phyloP scores from a whole-genome alignment of 352 stramenopile genomes.

The Globisporangium uncinulatum region DNA sequence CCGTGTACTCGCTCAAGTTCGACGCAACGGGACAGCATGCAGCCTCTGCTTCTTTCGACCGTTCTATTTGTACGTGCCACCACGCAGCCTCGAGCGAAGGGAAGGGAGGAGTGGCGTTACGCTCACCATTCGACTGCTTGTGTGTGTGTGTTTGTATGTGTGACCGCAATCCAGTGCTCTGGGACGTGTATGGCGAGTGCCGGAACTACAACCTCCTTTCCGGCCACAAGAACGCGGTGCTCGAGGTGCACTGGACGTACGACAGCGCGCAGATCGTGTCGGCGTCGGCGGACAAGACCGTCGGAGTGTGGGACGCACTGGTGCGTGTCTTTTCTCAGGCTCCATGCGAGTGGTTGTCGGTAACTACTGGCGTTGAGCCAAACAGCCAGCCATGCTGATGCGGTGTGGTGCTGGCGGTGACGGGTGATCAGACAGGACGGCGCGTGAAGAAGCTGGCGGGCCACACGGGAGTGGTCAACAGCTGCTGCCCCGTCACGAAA shows the following conservation, averaged over 20 bases:
- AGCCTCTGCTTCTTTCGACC: conserved; percentile 69
- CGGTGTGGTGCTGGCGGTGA: no score
- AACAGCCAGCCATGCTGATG: background rate
- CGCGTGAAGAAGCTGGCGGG: conserved; percentile 83
- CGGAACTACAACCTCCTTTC: conserved; percentile 91
- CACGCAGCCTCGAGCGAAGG: no score
- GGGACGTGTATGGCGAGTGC: conserved; percentile 88
- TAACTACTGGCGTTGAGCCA: no score
- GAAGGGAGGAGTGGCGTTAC: no score
- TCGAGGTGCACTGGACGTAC: conserved; percentile 91
- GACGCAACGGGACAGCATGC: conserved; percentile 63
- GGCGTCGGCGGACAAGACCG: conserved; percentile 90
- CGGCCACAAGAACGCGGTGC: conserved; percentile 95
- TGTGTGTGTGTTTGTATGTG: background rate
- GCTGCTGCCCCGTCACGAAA: conserved; percentile 81
- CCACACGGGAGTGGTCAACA: conserved; percentile 89
- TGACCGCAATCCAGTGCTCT: conserved; percentile 55
- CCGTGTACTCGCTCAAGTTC: conserved; percentile 79
- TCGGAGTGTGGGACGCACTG: conserved; percentile 81
- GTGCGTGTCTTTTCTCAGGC: conserved; percentile 7
- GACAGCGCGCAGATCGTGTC: conserved; percentile 86
- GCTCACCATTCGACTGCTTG: background rate
- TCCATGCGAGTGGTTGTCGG: no score
- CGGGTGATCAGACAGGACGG: conserved; percentile 51
- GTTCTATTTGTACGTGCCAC: conserved; percentile 42